Percentiles rank a stretch among this genome's conserved stretches.
These are phyloP conservation scores for Fusarium acutatum DNA, from an alignment of 2,329 filamentous ascomycete genomes.

Conservation along the genomic window DNA sequence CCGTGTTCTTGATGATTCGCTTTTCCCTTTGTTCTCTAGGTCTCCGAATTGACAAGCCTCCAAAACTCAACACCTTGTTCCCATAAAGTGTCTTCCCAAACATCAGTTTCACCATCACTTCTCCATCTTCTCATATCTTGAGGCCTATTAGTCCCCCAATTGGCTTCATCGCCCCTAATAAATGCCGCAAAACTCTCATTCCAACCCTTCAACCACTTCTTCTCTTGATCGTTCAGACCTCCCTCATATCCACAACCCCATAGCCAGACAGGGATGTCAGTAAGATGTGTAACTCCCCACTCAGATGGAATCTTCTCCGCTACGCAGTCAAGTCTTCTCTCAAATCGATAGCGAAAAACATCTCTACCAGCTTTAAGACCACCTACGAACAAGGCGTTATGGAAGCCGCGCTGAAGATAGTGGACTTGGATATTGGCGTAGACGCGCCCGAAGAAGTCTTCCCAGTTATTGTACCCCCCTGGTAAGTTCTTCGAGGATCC, in stretches of 20 bases:
- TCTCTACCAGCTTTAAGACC: not conserved
- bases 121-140: not conserved
- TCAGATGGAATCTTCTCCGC: not conserved
- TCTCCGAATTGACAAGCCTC: not conserved
- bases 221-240: not conserved
- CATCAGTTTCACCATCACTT: not conserved
- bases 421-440: not conserved
- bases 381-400: not conserved
- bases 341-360: not conserved
- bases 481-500: not conserved
- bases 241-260: not conserved
- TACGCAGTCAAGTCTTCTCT: not conserved
- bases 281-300: not conserved
- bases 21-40: accelerated
- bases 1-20: no score
- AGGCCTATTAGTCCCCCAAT: not conserved
- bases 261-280: not conserved
- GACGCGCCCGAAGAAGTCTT: not conserved
- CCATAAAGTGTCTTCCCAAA: not conserved
- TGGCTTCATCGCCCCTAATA: not conserved
- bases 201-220: not conserved
- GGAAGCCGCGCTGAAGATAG: not conserved
- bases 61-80: not conserved
- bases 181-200: not conserved
- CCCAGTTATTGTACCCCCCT: not conserved